Evolutionary conservation across 176 grass and related monocot genomes (phyloP).

Genomic region (Oryza rufipogon): DNA sequence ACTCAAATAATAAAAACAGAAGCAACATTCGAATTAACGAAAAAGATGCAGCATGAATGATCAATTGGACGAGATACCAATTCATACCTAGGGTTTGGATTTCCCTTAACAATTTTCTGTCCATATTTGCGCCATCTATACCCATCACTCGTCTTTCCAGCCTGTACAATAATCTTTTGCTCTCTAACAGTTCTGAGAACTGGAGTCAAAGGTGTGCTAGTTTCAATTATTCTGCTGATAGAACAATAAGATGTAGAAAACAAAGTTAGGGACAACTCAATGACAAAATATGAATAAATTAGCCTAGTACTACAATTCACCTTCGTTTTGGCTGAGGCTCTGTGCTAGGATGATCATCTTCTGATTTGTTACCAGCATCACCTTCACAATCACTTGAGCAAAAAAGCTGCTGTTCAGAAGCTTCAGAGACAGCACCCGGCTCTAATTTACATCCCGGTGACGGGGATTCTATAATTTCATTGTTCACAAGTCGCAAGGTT

Average conservation of each 20-base stretch:
- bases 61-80: background rate
- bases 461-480: slow-evolving; percentile 63
- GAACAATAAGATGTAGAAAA: slow-evolving; percentile 33
- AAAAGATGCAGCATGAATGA: background rate
- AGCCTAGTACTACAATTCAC: slow-evolving; percentile 43
- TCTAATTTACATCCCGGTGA: slow-evolving; percentile 53
- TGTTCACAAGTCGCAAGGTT: slow-evolving; percentile 63
- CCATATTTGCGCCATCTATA: slow-evolving; percentile 99
- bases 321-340: slow-evolving; percentile 70
- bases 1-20: slow-evolving; percentile 12
- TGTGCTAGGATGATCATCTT: slow-evolving; percentile 60
- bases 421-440: slow-evolving; percentile 47
- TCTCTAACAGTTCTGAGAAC: slow-evolving; percentile 82
- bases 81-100: slow-evolving; percentile 89
- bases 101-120: slow-evolving; percentile 98
- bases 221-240: slow-evolving; percentile 62
- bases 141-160: slow-evolving; percentile 78
- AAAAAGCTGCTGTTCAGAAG: slow-evolving; percentile 75
- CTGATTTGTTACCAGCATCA: slow-evolving; percentile 64
- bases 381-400: slow-evolving; percentile 99
- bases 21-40: background rate
- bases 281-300: slow-evolving; percentile 26
- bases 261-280: slow-evolving; percentile 40
- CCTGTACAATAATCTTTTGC: slow-evolving; percentile 86
- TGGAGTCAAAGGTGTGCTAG: slow-evolving; percentile 49